Conservation (phyloP, 306 rosid species). For the Luffa aegyptiaca region DNA sequence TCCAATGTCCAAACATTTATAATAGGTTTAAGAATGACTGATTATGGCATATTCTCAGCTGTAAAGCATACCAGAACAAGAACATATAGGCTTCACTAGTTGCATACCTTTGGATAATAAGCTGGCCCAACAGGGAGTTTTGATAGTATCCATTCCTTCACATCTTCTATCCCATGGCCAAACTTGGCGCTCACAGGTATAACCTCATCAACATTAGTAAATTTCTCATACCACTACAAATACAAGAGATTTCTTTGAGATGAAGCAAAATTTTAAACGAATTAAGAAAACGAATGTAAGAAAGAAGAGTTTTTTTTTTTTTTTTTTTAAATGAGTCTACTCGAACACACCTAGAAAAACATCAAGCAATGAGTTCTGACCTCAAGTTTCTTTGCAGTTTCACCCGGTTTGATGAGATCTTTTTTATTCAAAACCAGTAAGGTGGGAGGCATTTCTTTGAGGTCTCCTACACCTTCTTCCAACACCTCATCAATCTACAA, state of each 20-base stretch:
- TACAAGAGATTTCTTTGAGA: constrained; percentile 14
- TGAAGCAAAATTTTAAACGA: background rate
- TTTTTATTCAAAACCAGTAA: constrained; percentile 82
- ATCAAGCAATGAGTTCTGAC: constrained; percentile 37
- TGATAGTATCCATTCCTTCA: constrained; percentile 86
- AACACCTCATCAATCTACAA: constrained; percentile 84
- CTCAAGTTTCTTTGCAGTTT: constrained; percentile 93
- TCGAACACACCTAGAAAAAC: constrained; percentile 14
- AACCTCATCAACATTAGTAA: constrained; percentile 74
- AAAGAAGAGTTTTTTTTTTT: constrained; percentile 11
- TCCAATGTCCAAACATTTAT: background rate
- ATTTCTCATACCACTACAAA: constrained; percentile 88
- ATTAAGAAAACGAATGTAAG: background rate
- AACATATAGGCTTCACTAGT: background rate
- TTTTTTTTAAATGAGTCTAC: constrained; percentile 9
- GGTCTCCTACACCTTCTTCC: constrained; percentile 62
- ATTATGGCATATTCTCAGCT: background rate
- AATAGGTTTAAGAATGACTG: background rate
- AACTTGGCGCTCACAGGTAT: constrained; percentile 97
- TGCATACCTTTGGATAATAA: constrained; percentile 79
- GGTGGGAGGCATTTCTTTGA: constrained; percentile 52
- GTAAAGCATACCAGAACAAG: background rate
- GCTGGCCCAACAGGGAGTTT: constrained; percentile 90
- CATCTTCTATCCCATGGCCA: constrained; percentile 89
- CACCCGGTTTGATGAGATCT: constrained; percentile 94